Base-by-base conservation (phyloP, 1,284 basidiomycete species). In the Malassezia globosa region DNA sequence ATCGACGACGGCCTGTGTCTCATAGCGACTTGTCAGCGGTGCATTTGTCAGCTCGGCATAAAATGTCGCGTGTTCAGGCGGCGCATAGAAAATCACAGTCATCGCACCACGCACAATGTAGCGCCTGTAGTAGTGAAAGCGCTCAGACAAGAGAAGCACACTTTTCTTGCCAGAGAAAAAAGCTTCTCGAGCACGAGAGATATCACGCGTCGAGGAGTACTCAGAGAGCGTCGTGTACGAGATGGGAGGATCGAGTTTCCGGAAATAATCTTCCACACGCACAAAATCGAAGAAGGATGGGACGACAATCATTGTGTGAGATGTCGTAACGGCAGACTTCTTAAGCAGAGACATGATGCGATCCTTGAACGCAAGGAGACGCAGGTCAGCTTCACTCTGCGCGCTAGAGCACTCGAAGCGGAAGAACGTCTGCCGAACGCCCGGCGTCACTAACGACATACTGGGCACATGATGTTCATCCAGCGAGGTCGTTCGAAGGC, bases 241-340 rank as follows among this genome's bases (percentile, higher is more conserved):
- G 64, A 85, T 89, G 1, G 79, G 80, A 19, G 84, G 76, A 26
- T 61, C 55, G 11, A 55, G 46, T 27, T 78, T 23, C 44, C 82
- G 79, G 71, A 99, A 82, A 70, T 86, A 77, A 58, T 89, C 87
- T 48, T 87, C 83, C 3, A 99, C 76, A 10, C 87, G 80, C 44
- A 96, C 85, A 73, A 94, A 97, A 74, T 97, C 94, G 67, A 95
- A 94, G 55, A 92, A 96, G 0, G 86, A 89, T 0, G 94, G 89
- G 8, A 99, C 77, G 63, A 96, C 85, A 60, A 97, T 78, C 47
- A 84, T 78, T 0, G 88, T 88, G 67, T 89, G 87, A 33, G 81
- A 77, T 57, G 87, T 84, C 69, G 86, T 83, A 4, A 96, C 84
- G 0, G 92, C 94, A 1, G 89, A 92, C 71, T 87, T 89, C 40